Conservation (phyloP, 768 basidiomycete species). For the Phlebiopsis flavidoalba region DNA sequence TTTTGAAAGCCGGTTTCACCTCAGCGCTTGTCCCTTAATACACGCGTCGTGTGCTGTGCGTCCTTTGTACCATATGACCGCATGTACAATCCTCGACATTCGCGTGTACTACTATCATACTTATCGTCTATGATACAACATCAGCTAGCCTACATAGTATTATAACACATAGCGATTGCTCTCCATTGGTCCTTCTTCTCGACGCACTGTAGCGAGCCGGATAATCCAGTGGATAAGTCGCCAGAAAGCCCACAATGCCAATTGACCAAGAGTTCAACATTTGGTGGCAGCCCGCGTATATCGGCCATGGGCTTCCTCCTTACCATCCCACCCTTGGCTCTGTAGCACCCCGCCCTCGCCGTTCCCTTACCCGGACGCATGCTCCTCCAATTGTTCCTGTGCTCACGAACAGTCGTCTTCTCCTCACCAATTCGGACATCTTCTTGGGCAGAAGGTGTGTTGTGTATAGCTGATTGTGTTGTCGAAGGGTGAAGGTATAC, state of each 20-base stretch:
- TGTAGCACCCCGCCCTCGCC: conserved; percentile 9
- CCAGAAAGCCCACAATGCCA: conserved; percentile 7
- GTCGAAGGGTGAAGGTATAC: neutral
- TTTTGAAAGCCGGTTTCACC: too few relatives aligned
- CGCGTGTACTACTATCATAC: too few relatives aligned
- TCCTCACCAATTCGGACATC: conserved; percentile 7
- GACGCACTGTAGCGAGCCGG: neutral
- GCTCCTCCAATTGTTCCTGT: conserved; percentile 2
- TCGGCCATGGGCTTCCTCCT: neutral
- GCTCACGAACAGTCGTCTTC: conserved; percentile 4
- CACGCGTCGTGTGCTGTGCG: too few relatives aligned
- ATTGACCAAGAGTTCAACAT: conserved; percentile 4
- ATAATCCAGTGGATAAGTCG: conserved; percentile 8
- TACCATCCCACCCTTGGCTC: conserved; percentile 3
- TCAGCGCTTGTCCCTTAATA: too few relatives aligned
- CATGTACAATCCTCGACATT: too few relatives aligned
- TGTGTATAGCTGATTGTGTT: neutral
- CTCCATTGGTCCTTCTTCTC: neutral
- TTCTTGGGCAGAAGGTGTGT: conserved; percentile 10
- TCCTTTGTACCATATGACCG: too few relatives aligned
- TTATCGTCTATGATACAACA: too few relatives aligned
- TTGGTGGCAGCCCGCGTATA: conserved; percentile 4
- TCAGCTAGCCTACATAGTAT: too few relatives aligned
- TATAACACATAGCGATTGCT: too few relatives aligned
- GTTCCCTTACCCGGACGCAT: neutral